Base-by-base conservation (phyloP, 768 basidiomycete species). In the Psilocybe cubensis region DNA sequence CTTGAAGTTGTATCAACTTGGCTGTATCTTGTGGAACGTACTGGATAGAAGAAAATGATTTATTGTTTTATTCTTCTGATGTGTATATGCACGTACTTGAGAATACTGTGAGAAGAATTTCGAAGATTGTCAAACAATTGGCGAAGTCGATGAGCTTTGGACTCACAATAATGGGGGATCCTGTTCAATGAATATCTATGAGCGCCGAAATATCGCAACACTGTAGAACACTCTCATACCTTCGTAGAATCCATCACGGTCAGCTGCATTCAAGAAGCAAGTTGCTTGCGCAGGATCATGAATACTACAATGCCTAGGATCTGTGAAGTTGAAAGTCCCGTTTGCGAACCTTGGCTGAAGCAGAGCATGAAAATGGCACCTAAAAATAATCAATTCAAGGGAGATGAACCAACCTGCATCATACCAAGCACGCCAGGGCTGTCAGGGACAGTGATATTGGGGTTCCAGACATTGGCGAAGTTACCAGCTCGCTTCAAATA, bases 11-110 rank as follows among this genome's bases (percentile, higher is more conserved):
- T 38, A 88, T 82, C 33, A 88, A 72, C 64, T 78, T 79, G 6
- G 86, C 86, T 3, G 77, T 87, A 65, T 88, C 86, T 61, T 88
- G 86, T 0, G 85, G 86, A 2, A 80, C 84, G 58, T 81, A 88
- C 82, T 88, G 18, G 10, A 17, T 43, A 23, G 3, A 4, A 12
- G 5, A 10, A 29, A 3, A 18, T 35, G 41, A 33, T 21, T 31
- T n/a, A 23, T 42, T 8, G 23, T 28, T 6, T 4, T 4, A 3
- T 8, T 17, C 20, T 4, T 33, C 11, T n/a, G 20, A 17, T 17
- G 33, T 3, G 7, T 12, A 11, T 41, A 10, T 38, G 41, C 9
- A 61, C 73, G 47, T 67, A 83, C 83, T 69, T 85, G 83, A 18
- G 84, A 85, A 63, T 86, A 85, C 83, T 83, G 63, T 53, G 54